phyloP scores from a whole-genome alignment of 192 early-diverging fungal genomes.

The Backusella macrospora region DNA sequence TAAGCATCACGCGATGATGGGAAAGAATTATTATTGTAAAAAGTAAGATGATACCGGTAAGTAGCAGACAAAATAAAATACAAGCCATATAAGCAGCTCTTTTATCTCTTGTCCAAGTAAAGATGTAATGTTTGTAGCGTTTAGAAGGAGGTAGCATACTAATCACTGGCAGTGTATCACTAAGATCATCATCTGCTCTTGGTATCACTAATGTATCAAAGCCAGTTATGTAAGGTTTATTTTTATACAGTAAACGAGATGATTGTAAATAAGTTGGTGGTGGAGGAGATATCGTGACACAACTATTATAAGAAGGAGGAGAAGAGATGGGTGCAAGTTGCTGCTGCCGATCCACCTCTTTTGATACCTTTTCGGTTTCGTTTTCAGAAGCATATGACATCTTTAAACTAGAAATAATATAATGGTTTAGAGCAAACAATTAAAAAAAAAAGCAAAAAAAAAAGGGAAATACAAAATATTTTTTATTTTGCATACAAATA shows the following conservation, averaged over 20 bases:
- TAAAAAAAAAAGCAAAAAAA: not conserved
- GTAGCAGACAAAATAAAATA: not conserved
- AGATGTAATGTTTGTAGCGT: not conserved
- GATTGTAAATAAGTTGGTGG: not conserved
- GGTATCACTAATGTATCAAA: not conserved
- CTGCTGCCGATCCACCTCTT: not conserved
- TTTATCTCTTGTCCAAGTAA: not conserved
- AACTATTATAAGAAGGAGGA: slow-evolving; percentile 1
- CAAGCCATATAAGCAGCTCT: not conserved
- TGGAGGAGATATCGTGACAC: not conserved
- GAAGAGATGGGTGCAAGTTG: not conserved
- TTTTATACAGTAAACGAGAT: slow-evolving; percentile 6
- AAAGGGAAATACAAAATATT: not conserved
- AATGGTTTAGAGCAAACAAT: not conserved
- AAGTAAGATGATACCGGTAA: not conserved
- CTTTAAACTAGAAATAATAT: not conserved
- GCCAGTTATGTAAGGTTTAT: slow-evolving; percentile 3
- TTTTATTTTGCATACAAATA: not conserved
- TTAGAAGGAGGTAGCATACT: not conserved
- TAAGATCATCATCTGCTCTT: not conserved
- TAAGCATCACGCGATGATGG: not conserved
- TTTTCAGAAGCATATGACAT: not conserved
- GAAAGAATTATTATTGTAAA: not conserved
- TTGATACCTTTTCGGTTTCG: not conserved
- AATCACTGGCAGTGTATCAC: not conserved